A percentile compares a stretch with the other conserved stretches of the same genome.
phyloP scores from a whole-genome alignment of 1,139 yeast species.

The Geotrichum fermentans region DNA sequence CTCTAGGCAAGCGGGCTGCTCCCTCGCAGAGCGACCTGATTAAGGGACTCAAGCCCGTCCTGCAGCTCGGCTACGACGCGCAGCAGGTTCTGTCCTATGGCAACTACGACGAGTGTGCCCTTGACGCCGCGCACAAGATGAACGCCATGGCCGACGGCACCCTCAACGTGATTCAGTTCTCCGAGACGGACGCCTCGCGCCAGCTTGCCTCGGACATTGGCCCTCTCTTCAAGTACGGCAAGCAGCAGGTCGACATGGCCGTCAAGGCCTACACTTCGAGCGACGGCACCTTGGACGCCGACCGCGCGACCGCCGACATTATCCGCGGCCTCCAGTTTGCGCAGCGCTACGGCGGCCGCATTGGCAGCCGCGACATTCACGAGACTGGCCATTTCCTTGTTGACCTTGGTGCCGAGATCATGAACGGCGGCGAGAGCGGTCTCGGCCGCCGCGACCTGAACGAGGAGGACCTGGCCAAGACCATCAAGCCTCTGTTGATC shows the following conservation, averaged over 20 bases:
- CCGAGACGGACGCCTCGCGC: constrained; percentile 3
- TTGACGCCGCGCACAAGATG: constrained; percentile 9
- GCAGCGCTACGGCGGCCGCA: background rate
- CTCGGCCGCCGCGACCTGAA: constrained; percentile 2
- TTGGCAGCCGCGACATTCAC: background rate
- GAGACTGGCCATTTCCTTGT: constrained; percentile 7
- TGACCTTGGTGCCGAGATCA: constrained; percentile 5
- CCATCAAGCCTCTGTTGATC: constrained; percentile 4
- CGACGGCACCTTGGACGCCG: constrained; percentile 10
- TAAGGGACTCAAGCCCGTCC: constrained; percentile 9
- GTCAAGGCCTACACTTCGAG: constrained; percentile 5
- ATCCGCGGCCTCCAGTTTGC: background rate
- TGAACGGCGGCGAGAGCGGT: background rate
- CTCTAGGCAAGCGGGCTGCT: constrained; percentile 3
- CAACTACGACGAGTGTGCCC: constrained; percentile 7
- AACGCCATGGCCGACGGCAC: constrained; percentile 5
- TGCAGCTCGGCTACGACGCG: constrained; percentile 2
- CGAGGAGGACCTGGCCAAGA: constrained; percentile 2
- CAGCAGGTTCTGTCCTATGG: background rate
- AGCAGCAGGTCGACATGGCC: background rate
- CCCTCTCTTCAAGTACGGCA: constrained; percentile 6
- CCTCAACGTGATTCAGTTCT: background rate
- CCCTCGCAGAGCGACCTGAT: constrained; percentile 13
- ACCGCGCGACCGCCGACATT: constrained; percentile 10
- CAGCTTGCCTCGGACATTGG: constrained; percentile 10